A percentile compares a stretch with the other conserved stretches of the same genome.
Conservation (phyloP, 2,329 filamentous ascomycete genomes). For the Venturia nashicola region DNA sequence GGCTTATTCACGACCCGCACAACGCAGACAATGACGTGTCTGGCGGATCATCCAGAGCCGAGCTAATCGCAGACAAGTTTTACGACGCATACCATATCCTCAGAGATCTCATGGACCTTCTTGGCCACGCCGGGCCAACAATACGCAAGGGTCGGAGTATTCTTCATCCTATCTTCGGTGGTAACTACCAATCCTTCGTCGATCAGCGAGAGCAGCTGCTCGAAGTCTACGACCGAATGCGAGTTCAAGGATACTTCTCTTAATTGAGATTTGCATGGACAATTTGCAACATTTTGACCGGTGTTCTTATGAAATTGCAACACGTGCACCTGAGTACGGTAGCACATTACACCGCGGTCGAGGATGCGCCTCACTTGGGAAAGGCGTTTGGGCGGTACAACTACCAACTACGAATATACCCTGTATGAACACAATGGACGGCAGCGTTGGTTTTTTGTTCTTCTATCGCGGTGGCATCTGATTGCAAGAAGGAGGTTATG, state of each 20-base stretch:
- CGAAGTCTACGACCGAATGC: constrained; percentile 4
- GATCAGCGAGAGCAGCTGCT: constrained; percentile 54
- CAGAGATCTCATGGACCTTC: constrained; percentile 16
- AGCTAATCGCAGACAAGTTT: constrained; percentile 58
- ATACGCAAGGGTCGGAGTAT: constrained; percentile 39
- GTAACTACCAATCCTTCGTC: constrained; percentile 66
- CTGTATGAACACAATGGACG: not conserved
- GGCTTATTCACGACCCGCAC: constrained; percentile 88
- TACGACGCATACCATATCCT: constrained; percentile 48
- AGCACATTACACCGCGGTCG: not conserved
- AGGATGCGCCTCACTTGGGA: not conserved
- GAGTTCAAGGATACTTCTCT: not conserved
- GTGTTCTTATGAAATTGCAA: no score
- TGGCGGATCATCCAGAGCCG: constrained; percentile 64
- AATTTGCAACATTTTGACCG: not conserved
- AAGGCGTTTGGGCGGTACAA: not conserved
- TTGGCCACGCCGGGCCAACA: constrained; percentile 2
- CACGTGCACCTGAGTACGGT: no score
- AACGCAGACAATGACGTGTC: constrained; percentile 77
- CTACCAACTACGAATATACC: not conserved
- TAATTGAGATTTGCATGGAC: not conserved
- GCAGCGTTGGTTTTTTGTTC: not conserved
- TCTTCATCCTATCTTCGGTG: constrained; percentile 59
- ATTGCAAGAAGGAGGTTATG: not conserved
- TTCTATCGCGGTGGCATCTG: not conserved